Conservation (phyloP, 2,329 filamentous ascomycete genomes). For the Pseudogymnoascus sp. region DNA sequence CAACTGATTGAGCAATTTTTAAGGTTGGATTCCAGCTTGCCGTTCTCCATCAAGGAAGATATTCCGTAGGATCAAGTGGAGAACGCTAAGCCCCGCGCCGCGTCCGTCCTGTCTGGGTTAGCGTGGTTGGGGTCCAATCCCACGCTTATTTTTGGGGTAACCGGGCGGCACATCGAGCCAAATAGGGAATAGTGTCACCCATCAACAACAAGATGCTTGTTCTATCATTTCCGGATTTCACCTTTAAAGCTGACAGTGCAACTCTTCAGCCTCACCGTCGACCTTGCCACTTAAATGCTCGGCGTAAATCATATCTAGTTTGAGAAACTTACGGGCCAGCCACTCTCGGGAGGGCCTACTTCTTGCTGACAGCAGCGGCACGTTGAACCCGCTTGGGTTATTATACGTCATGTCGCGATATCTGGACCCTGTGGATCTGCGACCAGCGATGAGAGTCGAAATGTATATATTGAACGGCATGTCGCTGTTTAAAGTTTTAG, state of each 20-base stretch:
- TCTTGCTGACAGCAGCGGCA: neutral
- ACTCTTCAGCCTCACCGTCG: neutral
- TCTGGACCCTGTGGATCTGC: neutral
- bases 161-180: neutral
- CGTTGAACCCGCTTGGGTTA: neutral
- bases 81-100: neutral
- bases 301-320: neutral
- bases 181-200: neutral
- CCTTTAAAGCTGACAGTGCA: neutral
- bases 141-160: neutral
- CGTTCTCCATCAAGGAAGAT: neutral
- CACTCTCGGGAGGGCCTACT: no score
- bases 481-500: neutral
- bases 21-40: neutral
- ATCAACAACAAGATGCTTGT: neutral
- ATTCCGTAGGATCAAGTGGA: neutral
- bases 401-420: neutral
- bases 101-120: neutral
- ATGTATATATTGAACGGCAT: neutral
- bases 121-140: neutral
- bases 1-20: neutral
- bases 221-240: neutral
- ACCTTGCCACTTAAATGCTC: neutral
- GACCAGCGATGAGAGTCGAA: neutral
- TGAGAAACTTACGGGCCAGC: neutral